Base-by-base conservation (phyloP, 805 yeast species). In the Maudiozyma turicensis region DNA sequence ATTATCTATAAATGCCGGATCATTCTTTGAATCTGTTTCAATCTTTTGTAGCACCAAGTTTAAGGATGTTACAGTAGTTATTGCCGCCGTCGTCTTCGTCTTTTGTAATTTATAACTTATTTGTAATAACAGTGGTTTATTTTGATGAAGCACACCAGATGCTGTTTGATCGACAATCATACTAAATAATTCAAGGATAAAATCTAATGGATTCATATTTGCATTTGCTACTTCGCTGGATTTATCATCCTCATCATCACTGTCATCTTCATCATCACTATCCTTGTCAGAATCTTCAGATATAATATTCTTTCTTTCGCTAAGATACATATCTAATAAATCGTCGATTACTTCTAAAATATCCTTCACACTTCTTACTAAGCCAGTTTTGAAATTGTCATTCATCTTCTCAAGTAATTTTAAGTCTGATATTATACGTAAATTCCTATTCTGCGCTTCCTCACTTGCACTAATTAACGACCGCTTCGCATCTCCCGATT, bases 391-490 rank as follows among this genome's bases (percentile, higher is more conserved):
- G 58, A 83, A 81, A 13, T 72, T 70, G 5, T 74, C 74, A 28
- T 81, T 78, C 34, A 86, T 66, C 33, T 68, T 64, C 58, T 88
- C 93, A 46, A 90, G 64, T 9, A 87, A 59, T 51, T 82, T 76
- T 50, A 87, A 67, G 58, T 84, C 83, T 6, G 80, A 66, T 37
- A 86, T 66, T 48, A 77, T 70, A 7, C 73, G 55, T 47, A 78
- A 74, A n/a, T 86, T 83, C 51, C 75, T 72, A 5, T 69, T 37
- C 20, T 42, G 44, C 8, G 26, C 31, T 11, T 46, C 45, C 14
- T 35, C n/a, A n/a, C 15, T 14, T n/a, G 6, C 15, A n/a, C 14
- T 35, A n/a, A 35, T n/a, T n/a, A 35, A 8, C 6, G 38, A 35
- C 13, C 7, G 8, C 38, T 35, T 35, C 2, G 13, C 4, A 20